A percentile compares a stretch with the other conserved stretches of the same genome.
Conservation (phyloP, 139 green algal genomes). For the Micromonas pusilla region DNA sequence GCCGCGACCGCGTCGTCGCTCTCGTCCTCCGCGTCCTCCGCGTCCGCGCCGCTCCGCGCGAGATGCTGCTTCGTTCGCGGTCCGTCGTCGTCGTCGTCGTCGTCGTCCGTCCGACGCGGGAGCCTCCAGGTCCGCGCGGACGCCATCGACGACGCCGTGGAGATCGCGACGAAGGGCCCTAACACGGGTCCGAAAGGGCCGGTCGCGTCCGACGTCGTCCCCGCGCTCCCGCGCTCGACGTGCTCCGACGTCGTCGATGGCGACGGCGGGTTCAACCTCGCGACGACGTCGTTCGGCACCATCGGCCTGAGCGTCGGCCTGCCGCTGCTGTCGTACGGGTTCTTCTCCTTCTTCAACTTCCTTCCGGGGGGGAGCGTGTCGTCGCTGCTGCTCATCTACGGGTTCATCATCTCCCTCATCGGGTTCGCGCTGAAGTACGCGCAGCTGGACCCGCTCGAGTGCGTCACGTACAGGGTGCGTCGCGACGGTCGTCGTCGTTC, state of each 20-base stretch:
- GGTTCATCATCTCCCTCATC: constrained; percentile 88
- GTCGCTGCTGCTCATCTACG: constrained; percentile 90
- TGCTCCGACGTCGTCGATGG: background rate
- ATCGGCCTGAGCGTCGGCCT: constrained; percentile 40
- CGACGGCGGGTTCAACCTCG: background rate
- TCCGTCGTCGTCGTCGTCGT: background rate
- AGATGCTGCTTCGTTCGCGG: too few species aligned
- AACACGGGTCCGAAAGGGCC: background rate
- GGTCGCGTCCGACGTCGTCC: background rate
- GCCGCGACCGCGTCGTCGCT: too few species aligned
- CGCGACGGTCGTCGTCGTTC: too few species aligned
- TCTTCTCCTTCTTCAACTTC: constrained; percentile 82
- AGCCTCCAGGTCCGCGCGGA: background rate
- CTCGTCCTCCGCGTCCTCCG: too few species aligned
- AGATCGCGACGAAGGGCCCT: background rate
- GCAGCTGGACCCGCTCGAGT: constrained; percentile 70
- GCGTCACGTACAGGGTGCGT: constrained; percentile 59
- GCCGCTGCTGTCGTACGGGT: constrained; percentile 39
- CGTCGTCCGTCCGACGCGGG: background rate
- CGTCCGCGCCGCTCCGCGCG: too few species aligned
- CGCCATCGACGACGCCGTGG: background rate
- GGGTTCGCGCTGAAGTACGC: constrained; percentile 83
- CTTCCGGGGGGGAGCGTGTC: constrained; percentile 80
- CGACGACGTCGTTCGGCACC: constrained; percentile 42
- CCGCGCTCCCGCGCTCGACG: background rate